Percentiles rank a stretch among this genome's conserved stretches.
Evolutionary conservation across 805 yeast species (phyloP).

Genomic region (Starmerella khaoyaiensis): DNA sequence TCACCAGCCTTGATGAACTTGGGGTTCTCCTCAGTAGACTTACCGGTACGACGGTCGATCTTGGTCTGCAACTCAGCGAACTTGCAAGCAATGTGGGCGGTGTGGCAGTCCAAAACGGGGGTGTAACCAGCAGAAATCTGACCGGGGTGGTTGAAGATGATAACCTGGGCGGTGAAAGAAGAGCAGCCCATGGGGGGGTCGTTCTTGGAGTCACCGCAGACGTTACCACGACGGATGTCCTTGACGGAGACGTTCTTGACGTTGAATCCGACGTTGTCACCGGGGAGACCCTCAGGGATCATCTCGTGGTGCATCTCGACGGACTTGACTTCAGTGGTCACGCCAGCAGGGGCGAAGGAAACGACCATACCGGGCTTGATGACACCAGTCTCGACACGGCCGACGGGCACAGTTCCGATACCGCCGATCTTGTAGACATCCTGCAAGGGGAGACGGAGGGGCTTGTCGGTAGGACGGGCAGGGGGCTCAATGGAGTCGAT

Average conservation of each 20-base stretch:
- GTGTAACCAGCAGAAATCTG: constrained; percentile 83
- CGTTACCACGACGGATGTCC: constrained; percentile 89
- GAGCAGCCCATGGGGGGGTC: constrained; percentile 73
- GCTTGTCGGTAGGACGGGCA: constrained; percentile 69
- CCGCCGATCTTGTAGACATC: constrained; percentile 91
- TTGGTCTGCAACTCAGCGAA: constrained; percentile 66
- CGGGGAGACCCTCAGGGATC: constrained; percentile 68
- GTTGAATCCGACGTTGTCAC: constrained; percentile 86
- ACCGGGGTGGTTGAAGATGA: constrained; percentile 85
- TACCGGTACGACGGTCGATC: constrained; percentile 90
- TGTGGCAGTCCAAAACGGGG: constrained; percentile 87
- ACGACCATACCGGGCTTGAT: constrained; percentile 88
- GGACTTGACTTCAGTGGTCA: constrained; percentile 80
- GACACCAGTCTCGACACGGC: constrained; percentile 86
- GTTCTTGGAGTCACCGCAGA: constrained; percentile 79
- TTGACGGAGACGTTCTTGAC: constrained; percentile 81
- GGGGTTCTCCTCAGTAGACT: constrained; percentile 77
- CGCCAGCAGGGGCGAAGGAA: constrained; percentile 81
- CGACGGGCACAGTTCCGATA: constrained; percentile 86
- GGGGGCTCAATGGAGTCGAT: constrained; percentile 75
- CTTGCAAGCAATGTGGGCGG: constrained; percentile 86
- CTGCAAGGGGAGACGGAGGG: constrained; percentile 79
- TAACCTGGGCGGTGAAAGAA: constrained; percentile 76
- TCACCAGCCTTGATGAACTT: constrained; percentile 94
- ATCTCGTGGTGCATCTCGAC: constrained; percentile 82